Conservation (phyloP, 331 rosid genomes). For the Cucumis variabilis region DNA sequence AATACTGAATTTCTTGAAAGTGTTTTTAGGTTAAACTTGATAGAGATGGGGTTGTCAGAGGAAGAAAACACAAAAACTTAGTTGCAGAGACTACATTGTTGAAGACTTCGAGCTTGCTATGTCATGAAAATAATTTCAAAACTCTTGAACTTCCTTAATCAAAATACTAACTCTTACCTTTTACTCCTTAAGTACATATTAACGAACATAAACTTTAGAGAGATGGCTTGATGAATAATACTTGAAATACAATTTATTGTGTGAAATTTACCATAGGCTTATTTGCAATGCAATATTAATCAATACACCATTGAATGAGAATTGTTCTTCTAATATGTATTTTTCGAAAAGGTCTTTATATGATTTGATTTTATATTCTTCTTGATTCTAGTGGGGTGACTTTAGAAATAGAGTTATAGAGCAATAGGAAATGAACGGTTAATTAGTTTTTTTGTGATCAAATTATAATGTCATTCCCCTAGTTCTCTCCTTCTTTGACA, state of each 20-base stretch:
- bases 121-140: background rate
- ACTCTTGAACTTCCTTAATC: background rate
- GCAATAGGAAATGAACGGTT: constrained; percentile 15
- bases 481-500: constrained; percentile 22
- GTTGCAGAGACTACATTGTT: too few species aligned
- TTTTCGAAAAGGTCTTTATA: background rate
- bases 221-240: background rate
- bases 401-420: constrained; percentile 1
- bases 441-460: background rate
- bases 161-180: too few species aligned
- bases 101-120: too few species aligned
- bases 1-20: too few species aligned
- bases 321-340: constrained; percentile 21
- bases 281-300: constrained; percentile 14
- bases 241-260: background rate
- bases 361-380: constrained; percentile 1
- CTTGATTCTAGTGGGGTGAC: constrained; percentile 2
- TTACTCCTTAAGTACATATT: too few species aligned
- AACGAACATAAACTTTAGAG: too few species aligned
- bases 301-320: constrained; percentile 9
- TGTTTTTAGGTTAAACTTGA: too few species aligned
- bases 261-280: background rate
- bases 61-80: too few species aligned
- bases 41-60: too few species aligned
- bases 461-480: background rate